Base-by-base conservation (phyloP, 257 asterid genomes). In the Gentiana dahurica region DNA sequence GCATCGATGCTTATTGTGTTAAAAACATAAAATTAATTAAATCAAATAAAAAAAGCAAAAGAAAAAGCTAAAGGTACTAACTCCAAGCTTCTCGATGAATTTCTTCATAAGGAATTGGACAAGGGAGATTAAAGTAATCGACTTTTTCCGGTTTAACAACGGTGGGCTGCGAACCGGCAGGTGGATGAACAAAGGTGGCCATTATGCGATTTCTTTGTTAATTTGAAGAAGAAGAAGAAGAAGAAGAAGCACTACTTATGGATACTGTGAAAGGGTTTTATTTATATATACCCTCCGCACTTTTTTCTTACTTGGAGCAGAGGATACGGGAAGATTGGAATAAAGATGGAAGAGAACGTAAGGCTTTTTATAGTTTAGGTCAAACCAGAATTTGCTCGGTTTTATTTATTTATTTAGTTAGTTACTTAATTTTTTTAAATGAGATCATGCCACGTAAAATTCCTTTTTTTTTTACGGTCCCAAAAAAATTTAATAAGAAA, bases 1-100 rank as follows among this genome's bases (percentile, higher is more conserved):
- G 24, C 24, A 15, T 15, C 24, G 24, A 15, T 15, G 24, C 24
- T 15, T 15, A 15, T 15, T 15, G 24, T 15, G 24, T 15, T 15
- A 15, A 15, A 15, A 15, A 15, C 6, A 1, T 41, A 10, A 9
- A 41, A 5, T 7, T 37, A 37, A 47, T n/a, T n/a, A n/a, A n/a
- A 35, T 2, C 15, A 15, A 4, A 35, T 15, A 51, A 35, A 43
- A 54, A 24, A 36, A 8, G 47, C 55, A 49, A 55, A 15, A 34
- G 36, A 15, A 15, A 15, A 15, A 6, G 37, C 6, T 13, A 50
- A 65, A 59, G 73, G 49, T 63, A 83, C 87, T 59, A 67, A 90
- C 97, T 87, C 75, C 82, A 72, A 68, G 94, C 88, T 82, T 90
- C 97, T 41, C 97, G 95, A 65, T 90, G 97, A 54, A 90, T 87